A percentile compares a stretch with the other conserved stretches of the same genome.
Conservation (phyloP, 2,329 filamentous ascomycete species). For the Penicillium sp. region DNA sequence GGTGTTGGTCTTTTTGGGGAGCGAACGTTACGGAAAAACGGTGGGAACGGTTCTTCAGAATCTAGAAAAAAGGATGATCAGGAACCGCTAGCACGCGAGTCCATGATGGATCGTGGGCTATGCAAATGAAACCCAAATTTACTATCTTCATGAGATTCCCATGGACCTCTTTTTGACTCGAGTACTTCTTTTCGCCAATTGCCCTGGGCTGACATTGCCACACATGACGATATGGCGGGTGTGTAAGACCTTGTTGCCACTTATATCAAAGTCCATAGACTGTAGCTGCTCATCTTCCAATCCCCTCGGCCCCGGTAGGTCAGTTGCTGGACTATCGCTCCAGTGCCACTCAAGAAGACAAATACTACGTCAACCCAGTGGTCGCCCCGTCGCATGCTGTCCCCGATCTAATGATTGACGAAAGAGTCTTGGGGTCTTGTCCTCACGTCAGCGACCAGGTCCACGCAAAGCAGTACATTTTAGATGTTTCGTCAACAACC, state of each 20-base stretch:
- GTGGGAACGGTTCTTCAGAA: slow-evolving; percentile 35
- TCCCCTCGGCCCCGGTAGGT: not conserved
- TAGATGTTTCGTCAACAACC: not conserved
- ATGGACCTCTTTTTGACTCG: slow-evolving; percentile 2
- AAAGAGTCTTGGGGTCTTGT: not conserved
- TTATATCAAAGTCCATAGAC: not conserved
- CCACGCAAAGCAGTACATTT: not conserved
- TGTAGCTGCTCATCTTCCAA: not conserved
- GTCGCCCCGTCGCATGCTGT: not conserved
- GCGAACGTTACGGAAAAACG: slow-evolving; percentile 37
- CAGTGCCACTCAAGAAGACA: not conserved
- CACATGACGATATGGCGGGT: not conserved
- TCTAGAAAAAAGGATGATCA: slow-evolving; percentile 33
- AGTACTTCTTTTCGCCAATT: not conserved
- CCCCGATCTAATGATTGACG: not conserved
- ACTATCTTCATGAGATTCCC: slow-evolving; percentile 30
- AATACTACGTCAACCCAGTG: not conserved
- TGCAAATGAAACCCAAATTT: slow-evolving; percentile 34
- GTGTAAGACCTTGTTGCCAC: not conserved
- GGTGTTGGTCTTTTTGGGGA: slow-evolving; percentile 38
- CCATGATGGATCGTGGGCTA: slow-evolving; percentile 30
- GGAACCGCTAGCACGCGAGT: slow-evolving; percentile 31
- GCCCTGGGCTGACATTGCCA: not conserved
- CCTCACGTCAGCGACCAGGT: not conserved
- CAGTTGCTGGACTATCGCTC: not conserved